Base-by-base conservation (phyloP, 1,139 yeast genomes). In the Yamadazyma diospyri region DNA sequence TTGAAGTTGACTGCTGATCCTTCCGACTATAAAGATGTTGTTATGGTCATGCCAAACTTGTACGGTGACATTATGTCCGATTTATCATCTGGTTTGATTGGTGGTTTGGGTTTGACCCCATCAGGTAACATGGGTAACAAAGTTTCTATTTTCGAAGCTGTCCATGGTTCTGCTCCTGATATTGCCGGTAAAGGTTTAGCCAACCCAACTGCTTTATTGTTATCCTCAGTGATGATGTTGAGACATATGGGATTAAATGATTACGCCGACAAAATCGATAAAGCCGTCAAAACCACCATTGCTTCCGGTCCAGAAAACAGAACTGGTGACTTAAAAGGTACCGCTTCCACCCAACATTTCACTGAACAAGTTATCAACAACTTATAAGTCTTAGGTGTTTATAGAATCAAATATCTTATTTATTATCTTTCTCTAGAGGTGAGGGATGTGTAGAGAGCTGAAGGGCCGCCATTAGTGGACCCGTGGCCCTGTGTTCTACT, bases 61-160 rank as follows among this genome's bases (percentile, higher is more conserved):
- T 92, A 92, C 69, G 98, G 98, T 75, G 97, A 83, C 64, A 92
- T 92, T 67, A 81, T 92, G 82, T 89, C 97, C 45, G 97, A 92
- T 66, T 76, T 92, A 64, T 86, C 95, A 48, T 85, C 97, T 40
- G 98, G 97, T 67, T 76, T 92, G 59, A 92, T 94, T 51, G 98
- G 98, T 63, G 97, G 97, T 59, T 78, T 89, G 56, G 98, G 98
- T 68, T 79, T 92, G 64, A 92, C 97, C 45, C 97, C 98, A 50
- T 87, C 96, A 42, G 98, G 96, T 64, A 92, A 92, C 78, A 88
- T 92, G 88, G 98, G 98, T 72, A 87, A 87, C 76, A 82, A 84
- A 62, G 95, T 89, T 46, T 86, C 96, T 41, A 89, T 92, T 61
- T 92, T 92, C 63, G 98, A 92, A 76, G 97, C 98, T 48, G 98